Base-by-base conservation (phyloP, 495 filamentous ascomycete genomes). In the Hypoxylon lienhwacheense region DNA sequence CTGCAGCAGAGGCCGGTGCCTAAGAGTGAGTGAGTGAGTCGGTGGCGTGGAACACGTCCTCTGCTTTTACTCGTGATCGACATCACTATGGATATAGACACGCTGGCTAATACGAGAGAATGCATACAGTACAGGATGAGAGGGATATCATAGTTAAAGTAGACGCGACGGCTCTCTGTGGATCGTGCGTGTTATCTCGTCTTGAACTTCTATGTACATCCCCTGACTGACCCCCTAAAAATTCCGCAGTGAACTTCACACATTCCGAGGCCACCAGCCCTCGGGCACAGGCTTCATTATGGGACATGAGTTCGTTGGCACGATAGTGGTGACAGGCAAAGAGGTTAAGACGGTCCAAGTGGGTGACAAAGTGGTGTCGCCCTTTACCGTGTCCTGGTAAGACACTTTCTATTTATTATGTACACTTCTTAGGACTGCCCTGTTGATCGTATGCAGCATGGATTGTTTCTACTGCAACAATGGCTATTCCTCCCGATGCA, bases 391-490 rank as follows among this genome's bases (percentile, higher is more conserved):
- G 5, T 95, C 90, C 10, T 96, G 90, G 86, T 90, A 74, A 47
- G 85, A 72, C 35, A 24, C 42, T 31, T n/a, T 15, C 21, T 7
- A 21, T 26, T 26, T 26, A 12, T 7, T 55, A 40, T 14, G 20
- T 37, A 12, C 39, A 12, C 19, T 35, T 8, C 25, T 16, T 37
- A 14, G 16, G 16, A 57, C 37, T 45, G 28, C 16, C 21, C 47
- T n/a, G 34, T 42, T 59, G 6, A 53, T 28, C 6, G 40, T 37
- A 26, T n/a, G 22, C 55, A 90, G 88, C 72, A 81, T 82, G 34
- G 76, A 84, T 29, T 97, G 92, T 72, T 97, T 92, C 77, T 97
- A 96, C 77, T 98, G 92, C 79, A 81, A 76, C 34, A 80, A 85
- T 53, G 86, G 86, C 12, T 87, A 80, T 70, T 90, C 90, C 7